These are phyloP conservation scores for Podochytrium sp. DNA, from an alignment of 192 early-diverging fungal species.

Conservation along the genomic window DNA sequence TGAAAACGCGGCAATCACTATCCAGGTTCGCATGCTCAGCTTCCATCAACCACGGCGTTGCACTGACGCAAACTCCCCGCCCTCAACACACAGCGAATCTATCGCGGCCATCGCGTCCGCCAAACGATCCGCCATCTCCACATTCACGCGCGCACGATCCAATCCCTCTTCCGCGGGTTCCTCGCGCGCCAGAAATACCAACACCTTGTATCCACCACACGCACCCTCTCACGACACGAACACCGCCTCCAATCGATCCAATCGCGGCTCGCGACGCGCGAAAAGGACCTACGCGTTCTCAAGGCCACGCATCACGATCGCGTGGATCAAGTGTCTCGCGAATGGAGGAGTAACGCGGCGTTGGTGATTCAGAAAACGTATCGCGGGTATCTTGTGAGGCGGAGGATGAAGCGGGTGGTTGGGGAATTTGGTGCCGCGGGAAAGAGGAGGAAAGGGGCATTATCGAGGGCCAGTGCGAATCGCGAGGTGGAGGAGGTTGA, in stretches of 20 bases:
- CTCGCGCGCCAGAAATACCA: background rate
- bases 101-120: background rate
- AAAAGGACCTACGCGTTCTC: conserved; percentile 4
- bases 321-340: background rate
- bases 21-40: too few relatives aligned
- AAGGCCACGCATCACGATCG: conserved; percentile 10
- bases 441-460: too few relatives aligned
- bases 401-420: background rate
- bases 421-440: background rate
- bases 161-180: background rate
- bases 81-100: too few relatives aligned
- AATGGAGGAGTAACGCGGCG: background rate
- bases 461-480: too few relatives aligned
- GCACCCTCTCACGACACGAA: background rate
- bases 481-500: background rate
- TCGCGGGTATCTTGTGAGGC: background rate
- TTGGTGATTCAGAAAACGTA: background rate
- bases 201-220: background rate
- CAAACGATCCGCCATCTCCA: background rate
- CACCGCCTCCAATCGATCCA: background rate
- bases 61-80: too few relatives aligned
- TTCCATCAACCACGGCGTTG: too few relatives aligned
- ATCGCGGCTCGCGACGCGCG: background rate
- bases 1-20: too few relatives aligned
- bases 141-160: background rate